Base-by-base conservation (phyloP, 2,329 filamentous ascomycete genomes). In the Aurifilum marmelostoma region DNA sequence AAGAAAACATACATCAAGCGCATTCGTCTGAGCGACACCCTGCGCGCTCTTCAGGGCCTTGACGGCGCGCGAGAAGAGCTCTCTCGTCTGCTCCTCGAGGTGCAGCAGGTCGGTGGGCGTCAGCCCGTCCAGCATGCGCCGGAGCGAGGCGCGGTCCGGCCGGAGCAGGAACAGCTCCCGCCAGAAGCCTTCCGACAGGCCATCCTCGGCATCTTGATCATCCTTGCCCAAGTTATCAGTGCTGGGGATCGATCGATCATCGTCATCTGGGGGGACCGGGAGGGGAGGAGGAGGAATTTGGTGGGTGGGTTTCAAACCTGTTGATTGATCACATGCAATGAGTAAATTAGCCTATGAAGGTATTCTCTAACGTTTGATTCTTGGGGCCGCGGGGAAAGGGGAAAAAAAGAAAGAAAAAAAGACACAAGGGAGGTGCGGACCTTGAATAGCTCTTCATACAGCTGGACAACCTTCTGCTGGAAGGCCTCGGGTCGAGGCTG, bases 171-270 rank as follows among this genome's bases (percentile, higher is more conserved):
- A 99, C 81, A 99, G 94, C 80, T 97, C 96, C 73, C 89, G 87
- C 96, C 96, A 99, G 82, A 97, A 99, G 58, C 94, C 95, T 71
- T 97, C 93, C 0, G 92, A 88, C 71, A 91, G 91, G 37, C 89
- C 87, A 71, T 91, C 86, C 67, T 89, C 87, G 72, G 91, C 88
- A 81, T 92, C 65, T 69, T 71, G 67, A 34, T 68, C 66, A 54
- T 68, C 67, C 69, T 71, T 69, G 41, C 41, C 41, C 27, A 43
- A 34, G 58, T 56, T 24, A 62, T 68, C 67, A 68, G 66, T 41
- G 69, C n/a, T 61, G 58, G 43, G 60, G 63, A 39, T 58, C 34
- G 34, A 29, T 71, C 50, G 34, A 37, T 64, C 34, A 34, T 34
- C 34, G 8, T 34, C 34, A 34, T 34, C 34, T n/a, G 34, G 34